Percentiles rank a stretch among this genome's conserved stretches.
Conservation (phyloP, 108 stramenopile genomes). For the Seminavis robusta region DNA sequence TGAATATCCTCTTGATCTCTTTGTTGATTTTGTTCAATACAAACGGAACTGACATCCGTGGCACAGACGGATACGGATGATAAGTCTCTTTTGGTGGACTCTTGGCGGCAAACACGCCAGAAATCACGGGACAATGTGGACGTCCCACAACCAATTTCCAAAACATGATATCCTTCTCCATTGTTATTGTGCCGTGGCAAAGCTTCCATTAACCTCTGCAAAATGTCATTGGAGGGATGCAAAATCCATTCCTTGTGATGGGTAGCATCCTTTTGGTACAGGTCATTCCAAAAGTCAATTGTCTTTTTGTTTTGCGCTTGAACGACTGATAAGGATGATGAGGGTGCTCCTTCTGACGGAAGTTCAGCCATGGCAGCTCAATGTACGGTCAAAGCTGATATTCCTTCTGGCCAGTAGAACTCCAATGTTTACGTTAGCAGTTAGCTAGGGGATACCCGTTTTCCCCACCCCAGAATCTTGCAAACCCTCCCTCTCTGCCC, state of each 20-base stretch:
- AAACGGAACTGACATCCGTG: slow-evolving; percentile 71
- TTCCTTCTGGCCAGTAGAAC: too few species aligned
- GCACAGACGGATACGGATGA: slow-evolving; percentile 44
- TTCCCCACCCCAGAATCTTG: too few species aligned
- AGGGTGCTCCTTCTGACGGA: too few species aligned
- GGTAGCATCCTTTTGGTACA: slow-evolving; percentile 29
- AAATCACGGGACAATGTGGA: slow-evolving; percentile 55
- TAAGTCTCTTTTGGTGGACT: background rate
- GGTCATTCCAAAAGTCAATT: slow-evolving; percentile 65
- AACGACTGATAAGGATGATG: too few species aligned
- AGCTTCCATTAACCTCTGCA: slow-evolving; percentile 29
- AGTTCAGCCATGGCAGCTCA: too few species aligned
- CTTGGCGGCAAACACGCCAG: slow-evolving; percentile 21
- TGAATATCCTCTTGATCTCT: slow-evolving; percentile 25
- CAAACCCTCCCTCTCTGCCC: too few species aligned
- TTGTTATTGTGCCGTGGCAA: slow-evolving; percentile 19
- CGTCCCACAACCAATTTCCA: slow-evolving; percentile 81
- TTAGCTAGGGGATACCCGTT: too few species aligned
- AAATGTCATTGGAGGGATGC: slow-evolving; percentile 34
- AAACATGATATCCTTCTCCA: slow-evolving; percentile 7
- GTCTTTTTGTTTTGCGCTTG: slow-evolving; percentile 68
- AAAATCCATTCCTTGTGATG: slow-evolving; percentile 32
- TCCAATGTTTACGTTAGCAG: too few species aligned
- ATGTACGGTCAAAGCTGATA: too few species aligned
- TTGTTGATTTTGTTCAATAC: slow-evolving; percentile 38